These are phyloP conservation scores for Dendrobium catenatum DNA, from an alignment of 106 monocot species.

Conservation along the genomic window DNA sequence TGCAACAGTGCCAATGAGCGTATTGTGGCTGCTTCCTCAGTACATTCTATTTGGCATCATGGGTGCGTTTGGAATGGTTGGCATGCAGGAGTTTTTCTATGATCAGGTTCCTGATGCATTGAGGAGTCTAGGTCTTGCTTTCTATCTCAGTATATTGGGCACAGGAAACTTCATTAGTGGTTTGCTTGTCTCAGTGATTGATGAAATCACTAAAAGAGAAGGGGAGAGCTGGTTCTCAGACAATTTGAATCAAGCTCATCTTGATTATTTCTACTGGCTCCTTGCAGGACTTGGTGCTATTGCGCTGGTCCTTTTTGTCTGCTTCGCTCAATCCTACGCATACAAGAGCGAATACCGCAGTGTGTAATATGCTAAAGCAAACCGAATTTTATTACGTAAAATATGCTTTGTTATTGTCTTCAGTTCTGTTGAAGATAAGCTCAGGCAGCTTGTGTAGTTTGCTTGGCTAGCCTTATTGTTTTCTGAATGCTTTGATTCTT, in stretches of 20 bases:
- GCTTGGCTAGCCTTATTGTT: no score
- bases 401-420: neutral
- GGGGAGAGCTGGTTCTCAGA: constrained; percentile 54
- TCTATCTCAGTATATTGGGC: constrained; percentile 42
- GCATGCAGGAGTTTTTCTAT: constrained; percentile 56
- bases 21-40: constrained; percentile 58
- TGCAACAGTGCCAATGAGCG: constrained; percentile 41
- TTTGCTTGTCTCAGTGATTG: constrained; percentile 28
- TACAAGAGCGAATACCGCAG: constrained; percentile 20
- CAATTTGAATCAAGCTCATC: constrained; percentile 46
- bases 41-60: constrained; percentile 36
- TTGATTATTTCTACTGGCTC: constrained; percentile 60
- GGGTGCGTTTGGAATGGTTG: constrained; percentile 38
- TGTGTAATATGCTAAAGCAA: neutral
- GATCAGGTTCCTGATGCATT: constrained; percentile 45
- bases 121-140: constrained; percentile 49
- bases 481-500: no score
- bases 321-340: constrained; percentile 26
- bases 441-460: no score
- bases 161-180: constrained; percentile 46
- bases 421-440: neutral
- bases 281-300: constrained; percentile 35
- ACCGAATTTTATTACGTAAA: no score
- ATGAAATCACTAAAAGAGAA: constrained; percentile 15
- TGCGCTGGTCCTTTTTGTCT: constrained; percentile 21